Evolutionary conservation across 169 alveolate species (phyloP).

Genomic region (Babesia sp.): DNA sequence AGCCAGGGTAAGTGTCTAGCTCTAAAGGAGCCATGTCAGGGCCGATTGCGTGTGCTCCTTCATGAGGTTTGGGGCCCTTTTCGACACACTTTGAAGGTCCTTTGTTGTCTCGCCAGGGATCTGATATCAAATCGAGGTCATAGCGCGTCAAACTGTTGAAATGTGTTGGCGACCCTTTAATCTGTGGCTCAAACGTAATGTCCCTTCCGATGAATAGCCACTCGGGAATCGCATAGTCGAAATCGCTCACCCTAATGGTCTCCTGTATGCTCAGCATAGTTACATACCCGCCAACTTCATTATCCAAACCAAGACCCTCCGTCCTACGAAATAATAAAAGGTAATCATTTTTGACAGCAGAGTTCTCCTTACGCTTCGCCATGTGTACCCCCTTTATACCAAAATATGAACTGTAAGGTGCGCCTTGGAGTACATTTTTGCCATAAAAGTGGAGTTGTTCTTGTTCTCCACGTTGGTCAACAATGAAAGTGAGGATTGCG

Average conservation of each 20-base stretch:
- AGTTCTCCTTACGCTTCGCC: constrained; percentile 12
- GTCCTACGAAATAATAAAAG: constrained; percentile 29
- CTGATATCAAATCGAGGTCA: constrained; percentile 35
- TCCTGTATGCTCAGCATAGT: constrained; percentile 47
- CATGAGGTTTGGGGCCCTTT: not conserved
- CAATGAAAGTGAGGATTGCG: constrained; percentile 12
- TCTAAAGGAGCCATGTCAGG: constrained; percentile 21
- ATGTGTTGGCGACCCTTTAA: not conserved
- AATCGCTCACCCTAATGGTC: constrained; percentile 48
- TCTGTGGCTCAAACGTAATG: constrained; percentile 7
- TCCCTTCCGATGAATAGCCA: constrained; percentile 51
- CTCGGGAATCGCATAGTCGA: constrained; percentile 49
- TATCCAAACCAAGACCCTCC: not conserved
- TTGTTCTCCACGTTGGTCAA: not conserved
- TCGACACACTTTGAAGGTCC: not conserved
- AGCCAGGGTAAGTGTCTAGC: not conserved
- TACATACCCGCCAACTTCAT: not conserved
- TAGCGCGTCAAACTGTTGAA: constrained; percentile 20
- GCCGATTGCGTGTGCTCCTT: not conserved
- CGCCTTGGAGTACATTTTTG: not conserved
- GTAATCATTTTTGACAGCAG: constrained; percentile 49
- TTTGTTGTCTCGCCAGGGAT: not conserved
- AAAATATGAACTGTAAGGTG: constrained; percentile 42
- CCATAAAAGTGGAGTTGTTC: constrained; percentile 42
- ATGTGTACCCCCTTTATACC: constrained; percentile 17